Base-by-base conservation (phyloP, 164 flowering plant genomes). In the Dillenia suffruticosa region DNA sequence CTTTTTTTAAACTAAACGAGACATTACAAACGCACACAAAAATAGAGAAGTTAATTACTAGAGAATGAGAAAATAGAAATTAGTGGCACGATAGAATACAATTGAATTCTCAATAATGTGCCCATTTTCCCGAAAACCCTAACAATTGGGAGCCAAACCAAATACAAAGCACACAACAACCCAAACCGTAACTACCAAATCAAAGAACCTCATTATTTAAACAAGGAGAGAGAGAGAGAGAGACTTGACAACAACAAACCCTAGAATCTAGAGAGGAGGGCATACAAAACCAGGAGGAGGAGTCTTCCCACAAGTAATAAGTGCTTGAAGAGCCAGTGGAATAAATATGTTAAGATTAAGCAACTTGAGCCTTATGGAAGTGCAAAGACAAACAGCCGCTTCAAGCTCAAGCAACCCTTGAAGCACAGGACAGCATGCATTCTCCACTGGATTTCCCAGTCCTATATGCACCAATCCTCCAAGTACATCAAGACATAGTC, bases 321-420 rank as follows among this genome's bases (percentile, higher is more conserved):
- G 82, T 24, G 69, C 82, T 54, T 82, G 79, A 58, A 89, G 90
- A 52, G 92, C 92, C 12, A 89, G 67, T 43, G 98, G 98, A 51
- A 89, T 59, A 79, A 81, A 86, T 48, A 89, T 89, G 71, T 83
- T 84, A 51, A 92, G 77, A 67, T 92, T 92, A 1, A 89, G 87
- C 24, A 92, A 86, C 82, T 79, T 89, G 10, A 85, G 71, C 66
- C 86, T 84, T 61, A 91, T 74, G n/a, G 81, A 63, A 6, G 84
- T 85, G 82, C 96, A 91, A 9, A 92, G 84, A 60, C 98, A 92
- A 44, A 92, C 16, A 12, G 96, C 96, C 2, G 98, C 98, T 71
- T 89, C 95, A n/a, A 92, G 82, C 78, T 89, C 92, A 0, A 92
- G 78, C 72, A 92, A 68, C 19, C 96, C 96, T 78, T 73, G 68